These are phyloP conservation scores for Cercospora sesami DNA, from an alignment of 2,329 filamentous ascomycete genomes.

Conservation along the genomic window DNA sequence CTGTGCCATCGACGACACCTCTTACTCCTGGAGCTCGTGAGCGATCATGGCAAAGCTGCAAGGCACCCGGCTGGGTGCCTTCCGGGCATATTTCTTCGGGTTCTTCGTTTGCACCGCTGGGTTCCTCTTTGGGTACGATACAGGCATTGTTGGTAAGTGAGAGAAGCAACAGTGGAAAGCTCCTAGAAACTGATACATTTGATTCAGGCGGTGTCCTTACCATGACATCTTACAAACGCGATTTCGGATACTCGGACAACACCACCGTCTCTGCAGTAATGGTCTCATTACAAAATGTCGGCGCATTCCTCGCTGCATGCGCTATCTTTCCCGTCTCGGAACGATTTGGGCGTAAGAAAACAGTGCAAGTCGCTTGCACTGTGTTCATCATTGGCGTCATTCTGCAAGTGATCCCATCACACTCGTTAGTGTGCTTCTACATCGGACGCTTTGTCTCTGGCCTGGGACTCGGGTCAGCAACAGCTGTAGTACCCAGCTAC, in stretches of 20 bases:
- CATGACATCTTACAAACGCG: constrained; percentile 31
- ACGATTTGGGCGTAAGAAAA: constrained; percentile 47
- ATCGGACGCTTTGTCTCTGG: constrained; percentile 51
- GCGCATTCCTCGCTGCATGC: constrained; percentile 55
- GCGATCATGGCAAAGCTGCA: constrained; percentile 27
- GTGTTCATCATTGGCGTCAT: constrained; percentile 46
- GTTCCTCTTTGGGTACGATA: constrained; percentile 45
- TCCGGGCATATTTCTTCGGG: constrained; percentile 31
- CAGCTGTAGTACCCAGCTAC: constrained; percentile 46
- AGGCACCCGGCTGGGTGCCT: constrained; percentile 29
- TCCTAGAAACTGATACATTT: background rate
- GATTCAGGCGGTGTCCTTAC: constrained; percentile 34
- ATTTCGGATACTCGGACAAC: constrained; percentile 32
- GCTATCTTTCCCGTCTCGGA: constrained; percentile 52
- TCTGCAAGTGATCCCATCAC: constrained; percentile 51
- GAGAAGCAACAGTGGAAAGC: background rate
- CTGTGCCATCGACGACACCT: background rate
- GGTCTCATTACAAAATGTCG: constrained; percentile 54
- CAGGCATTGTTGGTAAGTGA: constrained; percentile 41
- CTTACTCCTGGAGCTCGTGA: background rate
- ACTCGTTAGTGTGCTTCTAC: constrained; percentile 49
- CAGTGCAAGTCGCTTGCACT: constrained; percentile 49
- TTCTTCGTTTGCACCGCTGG: constrained; percentile 32
- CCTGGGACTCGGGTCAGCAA: constrained; percentile 52
- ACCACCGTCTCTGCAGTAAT: constrained; percentile 43